A percentile compares a stretch with the other conserved stretches of the same genome.
phyloP scores from a whole-genome alignment of 2,329 filamentous ascomycete genomes.

The Chaetomiaceae sp. region DNA sequence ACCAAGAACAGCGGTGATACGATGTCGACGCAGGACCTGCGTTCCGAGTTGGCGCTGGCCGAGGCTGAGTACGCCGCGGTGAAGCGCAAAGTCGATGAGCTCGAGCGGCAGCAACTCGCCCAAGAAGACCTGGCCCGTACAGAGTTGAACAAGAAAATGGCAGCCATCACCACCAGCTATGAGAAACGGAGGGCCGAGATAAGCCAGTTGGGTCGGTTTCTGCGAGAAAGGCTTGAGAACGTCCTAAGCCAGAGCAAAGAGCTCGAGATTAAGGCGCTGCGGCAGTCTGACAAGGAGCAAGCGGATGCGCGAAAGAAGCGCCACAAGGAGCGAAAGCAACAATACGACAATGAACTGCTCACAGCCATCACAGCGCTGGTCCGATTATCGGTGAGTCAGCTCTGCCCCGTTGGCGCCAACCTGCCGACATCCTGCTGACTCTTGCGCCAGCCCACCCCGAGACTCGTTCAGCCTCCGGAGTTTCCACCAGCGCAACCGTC shows the following conservation, averaged over 20 bases:
- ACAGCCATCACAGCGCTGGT: constrained; percentile 1
- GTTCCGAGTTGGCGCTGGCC: background rate
- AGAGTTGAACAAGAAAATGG: background rate
- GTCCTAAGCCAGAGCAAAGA: constrained; percentile 1
- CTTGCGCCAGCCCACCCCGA: background rate
- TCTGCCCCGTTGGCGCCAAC: background rate
- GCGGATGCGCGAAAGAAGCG: background rate
- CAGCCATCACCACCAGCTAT: constrained; percentile 4
- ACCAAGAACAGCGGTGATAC: background rate
- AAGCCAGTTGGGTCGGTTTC: background rate
- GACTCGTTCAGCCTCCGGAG: background rate
- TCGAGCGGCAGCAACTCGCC: background rate
- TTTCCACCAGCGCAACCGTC: background rate
- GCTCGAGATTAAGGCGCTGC: background rate
- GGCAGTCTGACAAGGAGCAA: background rate
- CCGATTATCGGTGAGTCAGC: background rate
- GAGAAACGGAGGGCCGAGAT: constrained; percentile 1
- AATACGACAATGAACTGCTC: constrained; percentile 1
- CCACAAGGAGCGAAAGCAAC: constrained; percentile 5
- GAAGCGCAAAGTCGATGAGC: constrained; percentile 4
- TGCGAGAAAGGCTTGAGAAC: constrained; percentile 3
- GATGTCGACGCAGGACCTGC: constrained; percentile 3
- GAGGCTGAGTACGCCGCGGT: constrained; percentile 8
- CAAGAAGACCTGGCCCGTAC: constrained; percentile 2
- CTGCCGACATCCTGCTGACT: background rate